Evolutionary conservation across 1,139 yeast genomes (phyloP).

Genomic region (Hemisphaericaspora xylofermentans): DNA sequence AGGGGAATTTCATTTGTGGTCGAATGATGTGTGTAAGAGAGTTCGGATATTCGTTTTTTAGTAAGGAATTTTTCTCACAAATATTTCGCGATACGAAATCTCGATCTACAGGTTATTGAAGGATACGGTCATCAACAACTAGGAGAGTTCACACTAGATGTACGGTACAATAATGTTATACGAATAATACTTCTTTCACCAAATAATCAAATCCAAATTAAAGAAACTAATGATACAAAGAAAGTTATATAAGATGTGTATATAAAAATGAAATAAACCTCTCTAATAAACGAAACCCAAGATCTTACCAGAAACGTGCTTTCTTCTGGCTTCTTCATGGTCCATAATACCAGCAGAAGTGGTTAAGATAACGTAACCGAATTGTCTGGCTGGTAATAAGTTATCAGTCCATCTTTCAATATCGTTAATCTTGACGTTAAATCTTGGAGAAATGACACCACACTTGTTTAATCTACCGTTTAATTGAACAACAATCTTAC

Average conservation of each 20-base stretch:
- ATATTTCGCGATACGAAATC: no score
- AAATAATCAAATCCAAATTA: slow-evolving; percentile 4
- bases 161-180: not conserved
- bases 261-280: not conserved
- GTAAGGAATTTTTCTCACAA: no score
- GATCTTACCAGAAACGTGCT: slow-evolving; percentile 98
- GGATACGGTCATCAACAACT: no score
- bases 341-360: slow-evolving; percentile 99
- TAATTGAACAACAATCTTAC: slow-evolving; percentile 93
- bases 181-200: not conserved
- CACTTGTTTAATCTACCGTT: slow-evolving; percentile 98
- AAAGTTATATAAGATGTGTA: slow-evolving; percentile 1
- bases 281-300: slow-evolving; percentile 89
- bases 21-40: not conserved
- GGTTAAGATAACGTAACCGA: slow-evolving; percentile 94
- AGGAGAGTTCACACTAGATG: not conserved
- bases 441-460: slow-evolving; percentile 98
- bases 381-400: slow-evolving; percentile 97
- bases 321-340: slow-evolving; percentile 99
- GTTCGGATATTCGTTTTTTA: not conserved
- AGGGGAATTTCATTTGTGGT: slow-evolving; percentile 18
- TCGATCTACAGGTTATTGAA: no score
- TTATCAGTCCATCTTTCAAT: slow-evolving; percentile 98
- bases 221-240: slow-evolving; percentile 8
- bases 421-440: slow-evolving; percentile 89